Percentiles rank a stretch among this genome's conserved stretches.
These are phyloP conservation scores for Trichoderma cornu-damae DNA, from an alignment of 2,329 filamentous ascomycete genomes.

Conservation along the genomic window DNA sequence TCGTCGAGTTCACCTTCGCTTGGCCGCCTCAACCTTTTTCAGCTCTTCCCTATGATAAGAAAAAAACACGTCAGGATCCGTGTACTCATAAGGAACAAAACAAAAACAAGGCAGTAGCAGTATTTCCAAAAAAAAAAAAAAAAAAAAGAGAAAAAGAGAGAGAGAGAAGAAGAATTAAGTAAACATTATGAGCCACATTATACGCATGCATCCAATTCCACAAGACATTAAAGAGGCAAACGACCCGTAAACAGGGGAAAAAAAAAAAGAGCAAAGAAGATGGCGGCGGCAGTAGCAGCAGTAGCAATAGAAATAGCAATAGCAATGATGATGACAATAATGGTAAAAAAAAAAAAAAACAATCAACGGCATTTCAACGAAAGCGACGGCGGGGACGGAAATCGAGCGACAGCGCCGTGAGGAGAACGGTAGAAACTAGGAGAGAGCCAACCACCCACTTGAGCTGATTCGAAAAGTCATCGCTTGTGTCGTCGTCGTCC, in stretches of 20 bases:
- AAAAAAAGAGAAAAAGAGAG: background rate
- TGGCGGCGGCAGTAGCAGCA: too few relatives aligned
- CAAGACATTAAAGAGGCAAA: background rate
- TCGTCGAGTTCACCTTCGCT: conserved; percentile 48
- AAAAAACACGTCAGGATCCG: conserved; percentile 18
- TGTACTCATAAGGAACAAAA: conserved; percentile 8
- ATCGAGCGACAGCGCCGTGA: background rate
- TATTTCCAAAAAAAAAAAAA: background rate
- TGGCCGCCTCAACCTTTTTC: conserved; percentile 82
- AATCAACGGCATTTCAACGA: background rate
- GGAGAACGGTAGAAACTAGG: background rate
- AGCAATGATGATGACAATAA: background rate
- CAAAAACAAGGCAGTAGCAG: background rate
- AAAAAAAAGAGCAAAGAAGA: too few relatives aligned
- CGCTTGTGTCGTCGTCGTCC: conserved; percentile 96
- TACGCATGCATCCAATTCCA: background rate
- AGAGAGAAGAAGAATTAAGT: background rate
- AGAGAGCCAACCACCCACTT: conserved; percentile 56
- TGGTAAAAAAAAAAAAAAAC: background rate
- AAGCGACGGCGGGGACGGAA: conserved; percentile 2
- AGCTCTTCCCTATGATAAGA: conserved; percentile 66
- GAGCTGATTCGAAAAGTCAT: conserved; percentile 92
- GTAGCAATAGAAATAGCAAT: background rate
- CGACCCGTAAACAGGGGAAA: background rate
- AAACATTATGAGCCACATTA: conserved; percentile 2